These are phyloP conservation scores for Recurvomyces mirabilis DNA, from an alignment of 495 filamentous ascomycete species.

Conservation along the genomic window DNA sequence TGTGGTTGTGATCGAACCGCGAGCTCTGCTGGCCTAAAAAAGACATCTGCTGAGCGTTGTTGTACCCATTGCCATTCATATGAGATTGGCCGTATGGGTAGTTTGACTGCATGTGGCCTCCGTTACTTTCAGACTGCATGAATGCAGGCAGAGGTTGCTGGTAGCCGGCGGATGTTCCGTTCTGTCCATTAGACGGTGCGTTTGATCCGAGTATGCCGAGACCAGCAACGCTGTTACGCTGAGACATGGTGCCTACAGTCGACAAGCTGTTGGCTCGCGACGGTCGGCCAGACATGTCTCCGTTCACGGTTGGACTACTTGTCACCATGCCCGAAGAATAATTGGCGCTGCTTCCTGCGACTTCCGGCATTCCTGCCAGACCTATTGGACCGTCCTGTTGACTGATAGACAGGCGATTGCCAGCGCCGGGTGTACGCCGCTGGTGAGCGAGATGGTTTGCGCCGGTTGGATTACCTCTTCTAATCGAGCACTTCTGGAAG, in stretches of 20 bases:
- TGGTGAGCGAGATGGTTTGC: constrained; percentile 86
- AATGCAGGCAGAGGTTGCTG: constrained; percentile 12
- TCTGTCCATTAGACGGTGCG: constrained; percentile 4
- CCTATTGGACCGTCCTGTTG: constrained; percentile 21
- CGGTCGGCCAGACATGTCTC: constrained; percentile 16
- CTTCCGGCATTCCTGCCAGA: constrained; percentile 16
- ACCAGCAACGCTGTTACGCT: constrained; percentile 15
- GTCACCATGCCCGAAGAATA: constrained; percentile 11
- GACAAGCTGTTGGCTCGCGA: constrained; percentile 19
- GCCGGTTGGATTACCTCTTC: constrained; percentile 87
- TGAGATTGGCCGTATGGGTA: constrained; percentile 15
- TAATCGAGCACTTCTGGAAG: constrained; percentile 94
- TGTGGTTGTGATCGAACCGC: constrained; percentile 21
- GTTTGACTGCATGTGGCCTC: constrained; percentile 12
- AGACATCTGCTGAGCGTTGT: constrained; percentile 18
- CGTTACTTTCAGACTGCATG: constrained; percentile 5
- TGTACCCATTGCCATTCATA: constrained; percentile 14
- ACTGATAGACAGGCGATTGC: constrained; percentile 32
- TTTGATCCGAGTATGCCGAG: constrained; percentile 16
- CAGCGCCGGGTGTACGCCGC: constrained; percentile 37
- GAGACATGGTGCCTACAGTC: constrained; percentile 14
- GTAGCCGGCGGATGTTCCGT: constrained; percentile 11
- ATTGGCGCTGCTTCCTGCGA: constrained; percentile 3
- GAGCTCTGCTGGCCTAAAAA: constrained; percentile 24
- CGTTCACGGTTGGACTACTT: constrained; percentile 16